phyloP scores from a whole-genome alignment of 2,329 filamentous ascomycete species.

The Pseudocercospora fijiensis region DNA sequence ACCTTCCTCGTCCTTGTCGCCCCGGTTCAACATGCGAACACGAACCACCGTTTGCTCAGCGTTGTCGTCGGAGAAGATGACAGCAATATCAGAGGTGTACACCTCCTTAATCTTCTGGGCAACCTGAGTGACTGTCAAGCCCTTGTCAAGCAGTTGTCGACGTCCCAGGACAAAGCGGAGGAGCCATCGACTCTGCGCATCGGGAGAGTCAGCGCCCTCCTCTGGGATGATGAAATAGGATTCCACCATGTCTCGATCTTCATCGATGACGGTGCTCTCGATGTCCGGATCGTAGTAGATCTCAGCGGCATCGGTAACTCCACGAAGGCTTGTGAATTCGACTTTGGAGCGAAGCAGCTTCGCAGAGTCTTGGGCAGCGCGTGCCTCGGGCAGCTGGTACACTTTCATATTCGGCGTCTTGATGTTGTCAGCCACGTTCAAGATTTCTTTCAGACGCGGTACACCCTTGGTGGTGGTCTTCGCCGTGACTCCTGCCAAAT shows the following conservation, averaged over 20 bases:
- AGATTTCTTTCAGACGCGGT: slow-evolving; percentile 97
- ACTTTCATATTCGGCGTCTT: slow-evolving; percentile 98
- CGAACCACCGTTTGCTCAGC: slow-evolving; percentile 93
- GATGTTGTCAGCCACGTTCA: slow-evolving; percentile 96
- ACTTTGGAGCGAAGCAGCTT: slow-evolving; percentile 85
- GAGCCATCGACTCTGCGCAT: slow-evolving; percentile 85
- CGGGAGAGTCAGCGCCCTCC: slow-evolving; percentile 62
- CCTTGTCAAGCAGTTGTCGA: slow-evolving; percentile 93
- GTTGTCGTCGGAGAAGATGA: slow-evolving; percentile 98
- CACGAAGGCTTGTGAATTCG: slow-evolving; percentile 90
- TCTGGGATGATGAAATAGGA: slow-evolving; percentile 95
- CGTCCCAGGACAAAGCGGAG: slow-evolving; percentile 90
- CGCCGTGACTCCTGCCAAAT: slow-evolving; percentile 98
- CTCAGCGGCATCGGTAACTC: slow-evolving; percentile 86
- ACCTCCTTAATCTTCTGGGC: slow-evolving; percentile 85
- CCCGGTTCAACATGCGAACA: slow-evolving; percentile 57
- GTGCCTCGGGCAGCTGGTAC: slow-evolving; percentile 65
- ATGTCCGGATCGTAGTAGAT: slow-evolving; percentile 97
- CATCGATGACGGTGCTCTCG: slow-evolving; percentile 77
- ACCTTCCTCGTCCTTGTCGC: slow-evolving; percentile 59
- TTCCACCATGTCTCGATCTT: slow-evolving; percentile 90
- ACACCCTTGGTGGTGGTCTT: slow-evolving; percentile 99
- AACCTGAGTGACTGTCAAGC: slow-evolving; percentile 85
- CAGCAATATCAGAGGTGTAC: slow-evolving; percentile 78
- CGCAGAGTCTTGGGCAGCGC: slow-evolving; percentile 71